A percentile compares a stretch with the other conserved stretches of the same genome.
phyloP scores from a whole-genome alignment of 2,329 filamentous ascomycete species.

The Sclerotinia nivalis region DNA sequence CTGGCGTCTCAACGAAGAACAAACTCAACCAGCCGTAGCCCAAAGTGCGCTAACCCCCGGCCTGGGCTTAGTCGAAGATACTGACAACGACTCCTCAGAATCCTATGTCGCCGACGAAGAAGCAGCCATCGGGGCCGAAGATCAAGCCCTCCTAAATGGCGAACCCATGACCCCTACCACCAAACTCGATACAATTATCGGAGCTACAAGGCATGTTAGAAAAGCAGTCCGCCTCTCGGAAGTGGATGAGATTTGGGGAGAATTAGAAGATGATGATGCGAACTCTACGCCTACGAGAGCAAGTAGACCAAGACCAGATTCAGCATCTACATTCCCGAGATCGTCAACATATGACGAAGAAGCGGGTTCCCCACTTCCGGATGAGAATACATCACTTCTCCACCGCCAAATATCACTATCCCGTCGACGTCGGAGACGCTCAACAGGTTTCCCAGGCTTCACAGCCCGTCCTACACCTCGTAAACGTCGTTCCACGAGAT shows the following conservation, averaged over 20 bases:
- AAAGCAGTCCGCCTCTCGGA: constrained; percentile 51
- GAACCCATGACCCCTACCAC: constrained; percentile 40
- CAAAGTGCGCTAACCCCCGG: constrained; percentile 77
- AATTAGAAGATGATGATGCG: constrained; percentile 72
- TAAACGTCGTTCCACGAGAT: constrained; percentile 36
- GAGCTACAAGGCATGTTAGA: constrained; percentile 35
- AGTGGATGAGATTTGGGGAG: constrained; percentile 81
- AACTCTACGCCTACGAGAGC: constrained; percentile 34
- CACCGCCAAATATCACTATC: constrained; percentile 28
- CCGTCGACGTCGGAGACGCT: constrained; percentile 53
- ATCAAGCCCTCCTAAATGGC: constrained; percentile 37
- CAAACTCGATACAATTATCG: constrained; percentile 39
- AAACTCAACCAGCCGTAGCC: constrained; percentile 59
- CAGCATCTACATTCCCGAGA: constrained; percentile 23
- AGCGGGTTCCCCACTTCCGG: constrained; percentile 26
- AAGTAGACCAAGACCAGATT: constrained; percentile 23
- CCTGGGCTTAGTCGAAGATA: constrained; percentile 75
- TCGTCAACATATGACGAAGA: constrained; percentile 14
- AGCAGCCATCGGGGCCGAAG: constrained; percentile 36
- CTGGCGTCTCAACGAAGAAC: constrained; percentile 85
- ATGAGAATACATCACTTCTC: constrained; percentile 37
- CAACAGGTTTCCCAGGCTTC: constrained; percentile 63
- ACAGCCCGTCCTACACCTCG: constrained; percentile 48
- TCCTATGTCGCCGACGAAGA: constrained; percentile 46
- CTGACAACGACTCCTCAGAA: constrained; percentile 56